These are phyloP conservation scores for Wallemia hederae DNA, from an alignment of 1,284 basidiomycete genomes.

Conservation along the genomic window DNA sequence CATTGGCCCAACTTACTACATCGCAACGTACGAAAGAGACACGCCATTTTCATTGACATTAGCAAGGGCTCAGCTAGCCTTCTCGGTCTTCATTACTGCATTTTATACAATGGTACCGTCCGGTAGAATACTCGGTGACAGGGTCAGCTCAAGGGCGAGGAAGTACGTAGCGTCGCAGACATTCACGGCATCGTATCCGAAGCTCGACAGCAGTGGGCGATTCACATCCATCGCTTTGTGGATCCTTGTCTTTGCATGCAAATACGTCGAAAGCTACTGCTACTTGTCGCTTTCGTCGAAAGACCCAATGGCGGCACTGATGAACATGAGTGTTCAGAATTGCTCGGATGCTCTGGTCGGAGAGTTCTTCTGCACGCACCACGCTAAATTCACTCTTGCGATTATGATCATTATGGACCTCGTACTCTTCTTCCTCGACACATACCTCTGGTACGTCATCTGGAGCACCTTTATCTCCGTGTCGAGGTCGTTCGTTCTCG, in stretches of 20 bases:
- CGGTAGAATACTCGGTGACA: constrained; percentile 78
- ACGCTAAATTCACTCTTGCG: constrained; percentile 65
- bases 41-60: constrained; percentile 41
- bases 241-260: constrained; percentile 73
- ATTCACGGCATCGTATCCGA: constrained; percentile 74
- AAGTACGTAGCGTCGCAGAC: constrained; percentile 89
- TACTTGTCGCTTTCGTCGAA: constrained; percentile 80
- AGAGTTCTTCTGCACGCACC: constrained; percentile 45
- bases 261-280: constrained; percentile 80
- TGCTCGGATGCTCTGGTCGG: constrained; percentile 64
- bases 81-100: constrained; percentile 48
- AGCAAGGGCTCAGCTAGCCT: constrained; percentile 70
- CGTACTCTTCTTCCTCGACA: constrained; percentile 81
- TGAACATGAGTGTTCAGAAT: constrained; percentile 63
- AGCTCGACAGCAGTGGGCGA: constrained; percentile 29
- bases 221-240: constrained; percentile 47
- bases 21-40: constrained; percentile 43
- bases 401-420: constrained; percentile 95
- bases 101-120: constrained; percentile 66
- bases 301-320: constrained; percentile 66
- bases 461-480: constrained; percentile 91
- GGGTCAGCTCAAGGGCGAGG: constrained; percentile 66
- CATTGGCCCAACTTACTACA: constrained; percentile 65
- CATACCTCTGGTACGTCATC: constrained; percentile 28
- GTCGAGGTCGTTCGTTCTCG: constrained; percentile 58